Conservation (phyloP, 2,329 filamentous ascomycete genomes). For the Colletotrichum coccodes region DNA sequence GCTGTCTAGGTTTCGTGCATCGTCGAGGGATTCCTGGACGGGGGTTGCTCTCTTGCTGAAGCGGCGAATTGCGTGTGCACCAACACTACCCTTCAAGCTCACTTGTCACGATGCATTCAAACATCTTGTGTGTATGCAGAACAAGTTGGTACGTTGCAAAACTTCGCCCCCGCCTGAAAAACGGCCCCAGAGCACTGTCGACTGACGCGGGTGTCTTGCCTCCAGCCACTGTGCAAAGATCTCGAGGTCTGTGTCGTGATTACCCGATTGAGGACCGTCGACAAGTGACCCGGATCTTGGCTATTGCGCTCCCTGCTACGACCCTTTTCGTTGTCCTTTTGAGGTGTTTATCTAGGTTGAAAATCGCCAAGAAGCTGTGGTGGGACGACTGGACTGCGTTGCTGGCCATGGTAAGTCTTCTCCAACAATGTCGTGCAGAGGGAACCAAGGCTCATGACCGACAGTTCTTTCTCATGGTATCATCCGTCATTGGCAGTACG, state of each 20-base stretch:
- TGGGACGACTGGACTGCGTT: conserved; percentile 30
- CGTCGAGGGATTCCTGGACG: conserved; percentile 1
- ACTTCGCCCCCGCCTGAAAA: background rate
- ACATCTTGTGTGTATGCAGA: conserved; percentile 9
- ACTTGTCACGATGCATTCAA: conserved; percentile 23
- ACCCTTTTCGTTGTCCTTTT: conserved; percentile 1
- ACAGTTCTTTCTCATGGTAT: background rate
- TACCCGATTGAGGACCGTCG: conserved; percentile 3
- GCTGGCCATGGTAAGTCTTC: background rate
- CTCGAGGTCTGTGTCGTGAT: background rate
- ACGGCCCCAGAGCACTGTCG: background rate
- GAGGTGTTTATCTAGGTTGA: conserved; percentile 4
- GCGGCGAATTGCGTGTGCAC: conserved; percentile 17
- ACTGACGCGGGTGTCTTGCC: background rate
- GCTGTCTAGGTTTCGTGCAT: conserved; percentile 14
- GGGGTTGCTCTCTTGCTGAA: conserved; percentile 1
- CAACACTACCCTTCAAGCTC: conserved; percentile 17
- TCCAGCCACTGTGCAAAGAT: background rate
- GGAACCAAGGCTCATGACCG: background rate
- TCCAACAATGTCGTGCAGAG: background rate
- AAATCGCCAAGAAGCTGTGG: conserved; percentile 8
- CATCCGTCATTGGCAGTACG: background rate
- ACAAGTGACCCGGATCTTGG: background rate
- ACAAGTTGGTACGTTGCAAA: conserved; percentile 8
- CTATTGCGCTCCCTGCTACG: background rate